A percentile compares a stretch with the other conserved stretches of the same genome.
Conservation (phyloP, 306 rosid species). For the Glycine tomentella region DNA sequence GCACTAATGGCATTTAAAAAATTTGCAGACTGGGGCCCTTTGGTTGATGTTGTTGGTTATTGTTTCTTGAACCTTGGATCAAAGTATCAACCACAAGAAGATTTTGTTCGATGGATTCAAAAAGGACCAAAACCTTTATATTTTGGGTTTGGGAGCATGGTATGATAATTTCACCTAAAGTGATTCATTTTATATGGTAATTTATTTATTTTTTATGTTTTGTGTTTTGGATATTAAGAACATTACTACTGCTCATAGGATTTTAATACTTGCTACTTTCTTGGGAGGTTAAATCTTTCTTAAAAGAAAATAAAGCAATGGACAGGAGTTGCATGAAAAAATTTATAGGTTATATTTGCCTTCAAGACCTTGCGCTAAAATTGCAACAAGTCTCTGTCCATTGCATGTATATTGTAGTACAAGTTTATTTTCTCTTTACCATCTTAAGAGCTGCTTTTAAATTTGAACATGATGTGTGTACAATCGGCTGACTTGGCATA, state of each 20-base stretch:
- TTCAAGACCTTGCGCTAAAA: neutral
- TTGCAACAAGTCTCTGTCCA: neutral
- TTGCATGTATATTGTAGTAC: neutral
- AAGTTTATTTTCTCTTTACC: slow-evolving; percentile 13
- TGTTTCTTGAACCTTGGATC: slow-evolving; percentile 81
- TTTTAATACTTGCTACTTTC: neutral
- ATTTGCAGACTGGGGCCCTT: slow-evolving; percentile 85
- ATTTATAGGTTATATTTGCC: neutral
- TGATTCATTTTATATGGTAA: slow-evolving; percentile 4
- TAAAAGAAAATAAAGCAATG: slow-evolving; percentile 6
- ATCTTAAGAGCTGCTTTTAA: neutral
- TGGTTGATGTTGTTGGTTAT: slow-evolving; percentile 87
- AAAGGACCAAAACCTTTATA: slow-evolving; percentile 76
- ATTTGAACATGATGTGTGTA: neutral
- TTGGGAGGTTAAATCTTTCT: slow-evolving; percentile 18
- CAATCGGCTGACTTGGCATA: neutral
- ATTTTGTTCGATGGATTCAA: slow-evolving; percentile 71
- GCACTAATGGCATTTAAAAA: slow-evolving; percentile 40
- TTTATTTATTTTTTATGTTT: neutral
- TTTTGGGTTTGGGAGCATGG: slow-evolving; percentile 96
- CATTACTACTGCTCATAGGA: slow-evolving; percentile 6
- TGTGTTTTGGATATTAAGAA: slow-evolving; percentile 30
- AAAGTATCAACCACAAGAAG: slow-evolving; percentile 76
- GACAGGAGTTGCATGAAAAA: neutral
- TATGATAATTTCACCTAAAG: slow-evolving; percentile 51